These are phyloP conservation scores for Eragrostis curvula DNA, from an alignment of 176 grass and related monocot genomes.

Conservation along the genomic window DNA sequence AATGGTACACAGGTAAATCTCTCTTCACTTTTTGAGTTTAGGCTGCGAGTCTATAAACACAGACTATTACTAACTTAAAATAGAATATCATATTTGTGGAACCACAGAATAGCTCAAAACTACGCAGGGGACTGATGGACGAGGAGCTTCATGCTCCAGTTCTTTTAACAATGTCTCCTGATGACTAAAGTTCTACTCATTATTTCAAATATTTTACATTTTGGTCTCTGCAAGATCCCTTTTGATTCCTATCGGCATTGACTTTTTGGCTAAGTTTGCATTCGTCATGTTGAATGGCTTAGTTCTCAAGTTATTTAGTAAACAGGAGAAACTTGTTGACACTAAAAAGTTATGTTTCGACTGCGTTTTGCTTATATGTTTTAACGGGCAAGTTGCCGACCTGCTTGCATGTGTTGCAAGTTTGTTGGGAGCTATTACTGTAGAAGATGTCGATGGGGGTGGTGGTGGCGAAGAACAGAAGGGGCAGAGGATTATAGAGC, in stretches of 20 bases:
- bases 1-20: no score
- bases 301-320: slow-evolving; percentile 14
- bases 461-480: neutral
- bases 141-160: slow-evolving; percentile 80
- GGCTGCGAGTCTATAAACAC: neutral
- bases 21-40: neutral
- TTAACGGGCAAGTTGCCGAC: neutral
- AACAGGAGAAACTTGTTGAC: neutral
- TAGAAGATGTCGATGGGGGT: neutral
- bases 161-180: slow-evolving; percentile 87
- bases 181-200: slow-evolving; percentile 73
- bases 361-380: neutral
- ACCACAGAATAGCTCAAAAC: slow-evolving; percentile 71
- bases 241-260: neutral
- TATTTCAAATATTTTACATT: slow-evolving; percentile 30
- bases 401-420: neutral
- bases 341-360: neutral
- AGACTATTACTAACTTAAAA: neutral
- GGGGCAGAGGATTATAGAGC: neutral
- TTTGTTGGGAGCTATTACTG: neutral
- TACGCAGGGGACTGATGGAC: slow-evolving; percentile 74
- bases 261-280: slow-evolving; percentile 1
- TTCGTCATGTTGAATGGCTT: neutral
- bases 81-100: slow-evolving; percentile 40
- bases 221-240: slow-evolving; percentile 11